These are phyloP conservation scores for Lumnitzera racemosa DNA, from an alignment of 345 rosid genomes.

Conservation along the genomic window DNA sequence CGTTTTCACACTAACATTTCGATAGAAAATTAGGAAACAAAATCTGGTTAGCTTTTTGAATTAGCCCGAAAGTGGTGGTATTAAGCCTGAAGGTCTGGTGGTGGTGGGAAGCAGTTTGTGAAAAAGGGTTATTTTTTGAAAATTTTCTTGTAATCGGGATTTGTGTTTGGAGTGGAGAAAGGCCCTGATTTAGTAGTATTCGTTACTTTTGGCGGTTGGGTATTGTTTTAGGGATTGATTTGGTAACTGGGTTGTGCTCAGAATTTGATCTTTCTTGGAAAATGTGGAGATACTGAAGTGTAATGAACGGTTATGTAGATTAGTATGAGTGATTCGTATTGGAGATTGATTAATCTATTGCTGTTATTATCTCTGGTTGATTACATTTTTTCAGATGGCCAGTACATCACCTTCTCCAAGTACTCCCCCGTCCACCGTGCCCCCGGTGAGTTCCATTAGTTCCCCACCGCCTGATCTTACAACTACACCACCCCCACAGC, in stretches of 20 bases:
- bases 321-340: neutral
- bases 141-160: conserved; percentile 19
- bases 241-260: conserved; percentile 5
- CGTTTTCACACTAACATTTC: no score
- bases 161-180: conserved; percentile 9
- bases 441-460: conserved; percentile 25
- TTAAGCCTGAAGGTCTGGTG: no score
- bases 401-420: conserved; percentile 45
- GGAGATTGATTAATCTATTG: conserved; percentile 1
- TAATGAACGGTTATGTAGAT: conserved; percentile 1
- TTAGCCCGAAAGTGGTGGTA: no score
- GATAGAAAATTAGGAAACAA: no score
- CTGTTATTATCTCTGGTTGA: neutral
- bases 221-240: conserved; percentile 6
- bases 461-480: conserved; percentile 21
- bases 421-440: conserved; percentile 37
- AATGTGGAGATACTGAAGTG: conserved; percentile 1
- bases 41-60: no score
- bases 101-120: no score
- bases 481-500: conserved; percentile 20
- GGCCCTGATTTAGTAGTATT: no score
- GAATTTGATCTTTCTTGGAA: conserved; percentile 3
- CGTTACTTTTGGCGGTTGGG: neutral
- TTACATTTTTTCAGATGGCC: conserved; percentile 39
- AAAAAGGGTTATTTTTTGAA: neutral